phyloP scores from a whole-genome alignment of 129 eudicot genomes.

The Chrysanthemum makinoi region DNA sequence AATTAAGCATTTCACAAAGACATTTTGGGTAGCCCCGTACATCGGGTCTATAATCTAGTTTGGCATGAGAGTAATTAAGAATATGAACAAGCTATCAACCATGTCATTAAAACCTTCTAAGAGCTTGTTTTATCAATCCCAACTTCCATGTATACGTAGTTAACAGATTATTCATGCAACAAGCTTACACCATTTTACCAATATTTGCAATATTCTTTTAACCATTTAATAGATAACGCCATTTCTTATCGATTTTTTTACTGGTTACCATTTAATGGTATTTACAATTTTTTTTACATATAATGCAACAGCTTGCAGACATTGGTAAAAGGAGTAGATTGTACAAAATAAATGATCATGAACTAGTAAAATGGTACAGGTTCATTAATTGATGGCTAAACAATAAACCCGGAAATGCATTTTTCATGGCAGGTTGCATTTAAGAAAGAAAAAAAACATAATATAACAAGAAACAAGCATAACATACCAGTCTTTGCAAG shows the following conservation, averaged over 20 bases:
- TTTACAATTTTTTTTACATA: too few species aligned
- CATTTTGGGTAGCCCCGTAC: too few species aligned
- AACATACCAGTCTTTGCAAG: slow-evolving; percentile 67
- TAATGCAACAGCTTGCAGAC: not conserved
- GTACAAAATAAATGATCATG: too few species aligned
- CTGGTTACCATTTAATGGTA: too few species aligned
- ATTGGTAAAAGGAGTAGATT: too few species aligned
- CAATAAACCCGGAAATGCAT: not conserved
- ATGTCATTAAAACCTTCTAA: not conserved
- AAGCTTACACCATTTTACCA: too few species aligned
- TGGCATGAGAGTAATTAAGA: not conserved
- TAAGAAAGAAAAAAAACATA: not conserved
- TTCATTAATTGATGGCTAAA: not conserved
- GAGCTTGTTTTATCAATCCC: not conserved
- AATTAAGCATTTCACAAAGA: too few species aligned
- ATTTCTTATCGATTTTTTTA: too few species aligned
- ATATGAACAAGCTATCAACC: not conserved
- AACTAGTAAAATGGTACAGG: not conserved
- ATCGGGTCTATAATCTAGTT: too few species aligned
- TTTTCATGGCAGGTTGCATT: too few species aligned
- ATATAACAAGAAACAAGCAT: not conserved
- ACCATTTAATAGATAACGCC: not conserved
- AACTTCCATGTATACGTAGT: not conserved
- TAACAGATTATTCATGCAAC: too few species aligned
- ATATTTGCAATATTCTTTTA: too few species aligned